A percentile compares a stretch with the other conserved stretches of the same genome.
These are phyloP conservation scores for Berberis thunbergii DNA, from an alignment of 164 flowering plant genomes.

Conservation along the genomic window DNA sequence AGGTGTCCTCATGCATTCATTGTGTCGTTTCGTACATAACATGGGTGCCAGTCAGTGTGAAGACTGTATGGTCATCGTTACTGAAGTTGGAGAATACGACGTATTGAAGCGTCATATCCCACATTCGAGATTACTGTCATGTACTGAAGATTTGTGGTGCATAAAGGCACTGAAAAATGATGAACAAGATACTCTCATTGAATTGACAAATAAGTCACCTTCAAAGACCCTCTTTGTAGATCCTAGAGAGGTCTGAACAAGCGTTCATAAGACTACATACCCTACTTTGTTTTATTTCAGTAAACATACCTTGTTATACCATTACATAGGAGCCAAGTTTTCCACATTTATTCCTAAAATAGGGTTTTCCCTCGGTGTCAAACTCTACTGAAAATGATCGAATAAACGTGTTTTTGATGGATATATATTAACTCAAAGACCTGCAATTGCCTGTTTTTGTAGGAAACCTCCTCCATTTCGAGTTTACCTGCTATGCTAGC, in stretches of 20 bases:
- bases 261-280: not conserved
- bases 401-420: too few species aligned
- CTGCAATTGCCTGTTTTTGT: too few species aligned
- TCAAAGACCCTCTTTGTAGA: slow-evolving; percentile 51
- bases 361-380: too few species aligned
- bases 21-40: slow-evolving; percentile 48
- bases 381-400: too few species aligned
- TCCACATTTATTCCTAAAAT: too few species aligned
- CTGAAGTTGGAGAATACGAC: slow-evolving; percentile 44
- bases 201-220: slow-evolving; percentile 22
- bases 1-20: slow-evolving; percentile 24
- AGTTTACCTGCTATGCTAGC: too few species aligned
- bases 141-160: slow-evolving; percentile 72
- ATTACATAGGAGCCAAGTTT: too few species aligned
- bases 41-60: slow-evolving; percentile 24
- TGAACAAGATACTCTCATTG: slow-evolving; percentile 6
- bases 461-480: too few species aligned
- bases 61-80: slow-evolving; percentile 40
- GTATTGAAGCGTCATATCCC: slow-evolving; percentile 34
- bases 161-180: slow-evolving; percentile 33
- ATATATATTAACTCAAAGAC: too few species aligned
- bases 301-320: too few species aligned
- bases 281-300: not conserved
- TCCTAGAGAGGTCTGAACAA: slow-evolving; percentile 60
- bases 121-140: slow-evolving; percentile 49